Base-by-base conservation (phyloP, 1,284 basidiomycete genomes). In the Microbotryum violaceum region DNA sequence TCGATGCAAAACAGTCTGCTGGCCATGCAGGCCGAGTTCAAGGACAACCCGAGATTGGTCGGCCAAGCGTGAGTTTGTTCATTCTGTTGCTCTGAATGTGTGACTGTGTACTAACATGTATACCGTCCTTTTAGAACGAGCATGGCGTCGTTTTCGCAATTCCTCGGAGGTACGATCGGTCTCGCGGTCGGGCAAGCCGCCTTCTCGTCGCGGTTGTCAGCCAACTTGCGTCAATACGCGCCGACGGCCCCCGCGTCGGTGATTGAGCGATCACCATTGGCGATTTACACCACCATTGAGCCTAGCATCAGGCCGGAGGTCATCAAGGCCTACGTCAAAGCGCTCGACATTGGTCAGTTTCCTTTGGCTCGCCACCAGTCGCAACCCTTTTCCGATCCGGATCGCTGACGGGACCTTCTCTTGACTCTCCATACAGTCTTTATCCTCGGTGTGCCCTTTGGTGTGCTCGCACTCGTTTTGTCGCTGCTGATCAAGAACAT, bases 1-100 rank as follows among this genome's bases (percentile, higher is more conserved):
- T 54, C 56, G 2, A 60, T 68, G 54, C 64, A 68, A 37, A 62
- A 66, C 31, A 31, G 42, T 16, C 51, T 68, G 12, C 65, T 68
- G 16, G 67, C 67, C 2, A 64, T 68, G 62, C 64, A 66, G 52
- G 64, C 62, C 37, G 64, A 66, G 51, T 68, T 68, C 65, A n/a
- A 21, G 9, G 54, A 60, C 46, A n/a, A 33, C 14, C 61, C 61
- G 29, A 23, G 42, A 2, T 57, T 63, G 3, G 33, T 68, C 54
- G 64, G 54, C 0, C 67, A 68, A 33, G 64, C 61, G 4, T 42
- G 37, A 42, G 37, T 42, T 31, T 42, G 37, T 5, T 42, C 12
- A 18, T 42, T 42, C 37, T 18, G 6, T 42, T 42, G 14, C 14
- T 16, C 37, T 3, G 37, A 42, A 18, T 42, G 37, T 42, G 14